Evolutionary conservation across 2,329 filamentous ascomycete genomes (phyloP), one percentile per base, ranked within the genome.

Genomic region (Thermochaetoides dissita): DNA sequence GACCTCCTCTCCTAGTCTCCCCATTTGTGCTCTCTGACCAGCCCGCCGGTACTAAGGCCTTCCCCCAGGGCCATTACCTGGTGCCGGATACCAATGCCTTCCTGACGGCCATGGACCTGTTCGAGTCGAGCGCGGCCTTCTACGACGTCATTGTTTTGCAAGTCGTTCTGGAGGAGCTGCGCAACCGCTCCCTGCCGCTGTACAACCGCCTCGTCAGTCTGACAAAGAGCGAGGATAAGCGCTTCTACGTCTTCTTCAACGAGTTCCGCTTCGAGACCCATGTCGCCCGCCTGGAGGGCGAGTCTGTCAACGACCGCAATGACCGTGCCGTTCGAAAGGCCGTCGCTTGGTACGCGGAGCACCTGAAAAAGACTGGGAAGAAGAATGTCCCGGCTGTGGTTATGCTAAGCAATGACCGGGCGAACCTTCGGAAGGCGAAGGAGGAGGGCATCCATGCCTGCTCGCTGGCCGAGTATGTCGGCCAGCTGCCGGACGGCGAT

Each of bases 191-290:
- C 9, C 64, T 96, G 47, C 91, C 91, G 35, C 75, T 98, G 33
- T 98, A 96, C 66, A 95, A 95, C 61, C 84, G 91, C 34, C 69
- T 98, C 39, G 77, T 96, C 51, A 79, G 83, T 17, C 69, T 98
- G 49, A 94, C 88, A 34, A 94, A 89, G 63, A 94, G 89, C 56
- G 87, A 94, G 54, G 87, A 94, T 51, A 98, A 98, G 69, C 79
- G 89, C 42, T 96, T 94, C 59, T 95, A 96, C 57, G 85, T 98
- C 40, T 98, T 98, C 61, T 96, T 96, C 74, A 98, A 98, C 60
- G 91, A 98, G 55, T 98, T 98, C 58, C 76, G 89, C 40, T 69
- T 88, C 34, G 93, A 98, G 61, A 98, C 91, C 0, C 84, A 94
- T 56, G 76, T 95, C 38, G 65, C 73, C 29, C 74, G 91, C 47